Evolutionary conservation across 106 monocot genomes (phyloP), one percentile per base, ranked within the genome.

Genomic region (Triglochin maritima): DNA sequence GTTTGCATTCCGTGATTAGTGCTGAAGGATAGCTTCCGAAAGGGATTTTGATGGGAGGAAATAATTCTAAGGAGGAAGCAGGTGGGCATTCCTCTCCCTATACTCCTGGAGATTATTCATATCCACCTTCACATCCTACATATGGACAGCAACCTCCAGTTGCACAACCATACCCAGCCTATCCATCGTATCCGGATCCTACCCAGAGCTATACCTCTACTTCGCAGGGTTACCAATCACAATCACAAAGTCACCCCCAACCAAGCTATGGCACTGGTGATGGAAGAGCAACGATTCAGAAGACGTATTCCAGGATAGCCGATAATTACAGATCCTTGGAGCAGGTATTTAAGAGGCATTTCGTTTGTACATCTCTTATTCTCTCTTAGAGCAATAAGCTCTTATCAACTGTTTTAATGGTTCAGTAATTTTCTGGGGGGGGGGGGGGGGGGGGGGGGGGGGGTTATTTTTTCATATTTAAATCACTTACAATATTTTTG

Each of bases 241-340:
- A 43, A 47, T 5, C 53, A 14, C 46, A 62, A 5, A 68, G 56
- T 57, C 46, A 46, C 15, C 5, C 56, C 4, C 2, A 59, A 9
- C 46, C 62, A 43, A 54, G 56, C 44, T 63, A 62, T 44, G 4
- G 63, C 6, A 54, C 79, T 55, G 41, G 56, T 42, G 16, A 17
- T 4, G 63, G 51, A 9, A 60, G 67, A 9, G 73, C 69, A 4
- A 86, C 50, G 67, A 56, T 93, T 45, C 84, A 93, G 44, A 71
- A 86, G 59, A 75, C 69, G 64, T 94, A 80, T 65, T 89, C 89
- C 0, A 83, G 81, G 75, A 94, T 94, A 71, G 82, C 81, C 9
- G 94, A 94, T 71, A 73, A 86, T 46, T 94, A 82, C 70, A 72
- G 59, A 4, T 86, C 89, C 49, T 73, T 94, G 77, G 86, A 84